Percentiles rank a stretch among this genome's conserved stretches.
phyloP scores from a whole-genome alignment of 108 stramenopile genomes.

The Conticribra guillardii region DNA sequence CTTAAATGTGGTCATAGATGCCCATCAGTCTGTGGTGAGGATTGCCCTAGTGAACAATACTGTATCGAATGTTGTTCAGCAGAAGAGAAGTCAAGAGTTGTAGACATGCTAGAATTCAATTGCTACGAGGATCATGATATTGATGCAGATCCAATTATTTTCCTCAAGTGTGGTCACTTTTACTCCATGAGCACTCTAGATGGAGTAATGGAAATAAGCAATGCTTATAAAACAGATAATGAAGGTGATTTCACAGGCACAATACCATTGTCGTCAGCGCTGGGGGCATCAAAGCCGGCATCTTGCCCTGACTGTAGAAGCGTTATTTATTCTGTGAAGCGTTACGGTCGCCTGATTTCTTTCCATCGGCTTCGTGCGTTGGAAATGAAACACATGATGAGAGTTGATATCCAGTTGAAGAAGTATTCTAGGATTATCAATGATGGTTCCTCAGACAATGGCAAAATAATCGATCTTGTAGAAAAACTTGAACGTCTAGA shows the following conservation, averaged over 20 bases:
- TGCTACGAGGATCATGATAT: constrained; percentile 45
- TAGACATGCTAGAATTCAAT: constrained; percentile 42
- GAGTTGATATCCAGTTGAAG: constrained; percentile 12
- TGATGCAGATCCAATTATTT: constrained; percentile 43
- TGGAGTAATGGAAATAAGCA: constrained; percentile 28
- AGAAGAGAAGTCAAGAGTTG: constrained; percentile 11
- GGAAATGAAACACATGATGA: constrained; percentile 50
- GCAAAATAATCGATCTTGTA: background rate
- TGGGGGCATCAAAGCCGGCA: constrained; percentile 27
- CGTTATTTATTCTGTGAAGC: constrained; percentile 33
- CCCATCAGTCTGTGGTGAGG: constrained; percentile 59
- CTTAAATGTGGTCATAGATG: constrained; percentile 57
- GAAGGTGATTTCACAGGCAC: constrained; percentile 18
- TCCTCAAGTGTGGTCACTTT: constrained; percentile 54
- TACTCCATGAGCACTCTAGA: constrained; percentile 44
- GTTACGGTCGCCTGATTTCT: constrained; percentile 48
- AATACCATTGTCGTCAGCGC: background rate
- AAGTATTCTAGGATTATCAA: constrained; percentile 3
- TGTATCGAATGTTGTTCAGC: constrained; percentile 43
- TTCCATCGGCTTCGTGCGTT: constrained; percentile 26
- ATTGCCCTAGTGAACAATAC: constrained; percentile 36
- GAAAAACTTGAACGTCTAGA: constrained; percentile 13
- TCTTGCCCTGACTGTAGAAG: constrained; percentile 50
- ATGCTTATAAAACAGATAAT: constrained; percentile 31
- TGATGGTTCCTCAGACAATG: too few species aligned